These are phyloP conservation scores for Penicillium odoratum DNA, from an alignment of 495 filamentous ascomycete genomes.

Conservation along the genomic window DNA sequence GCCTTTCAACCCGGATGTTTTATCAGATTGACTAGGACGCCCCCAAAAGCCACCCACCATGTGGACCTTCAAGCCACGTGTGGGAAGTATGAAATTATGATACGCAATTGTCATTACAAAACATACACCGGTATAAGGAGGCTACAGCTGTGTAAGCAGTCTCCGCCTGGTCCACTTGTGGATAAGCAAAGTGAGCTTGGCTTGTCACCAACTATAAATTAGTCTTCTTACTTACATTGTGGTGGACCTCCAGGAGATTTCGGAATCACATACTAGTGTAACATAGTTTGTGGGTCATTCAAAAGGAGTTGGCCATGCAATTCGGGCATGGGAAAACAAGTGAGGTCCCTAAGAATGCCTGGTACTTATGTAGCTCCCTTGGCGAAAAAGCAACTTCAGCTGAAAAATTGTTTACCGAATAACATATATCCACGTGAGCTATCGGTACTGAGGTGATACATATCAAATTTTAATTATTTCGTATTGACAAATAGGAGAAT, in stretches of 20 bases:
- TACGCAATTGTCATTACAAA: not conserved
- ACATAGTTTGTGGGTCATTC: not conserved
- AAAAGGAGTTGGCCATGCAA: not conserved
- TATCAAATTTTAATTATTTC: not conserved
- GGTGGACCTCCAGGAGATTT: not conserved
- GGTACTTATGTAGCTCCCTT: not conserved
- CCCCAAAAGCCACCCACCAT: not conserved
- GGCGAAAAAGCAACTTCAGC: not conserved
- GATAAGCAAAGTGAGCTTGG: not conserved
- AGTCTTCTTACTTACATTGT: constrained; percentile 1
- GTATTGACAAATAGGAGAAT: not conserved
- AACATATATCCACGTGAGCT: not conserved
- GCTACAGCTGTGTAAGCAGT: not conserved
- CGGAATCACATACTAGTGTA: not conserved
- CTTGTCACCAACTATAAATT: not conserved
- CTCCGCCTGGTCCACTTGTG: constrained; percentile 3
- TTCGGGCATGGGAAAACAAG: not conserved
- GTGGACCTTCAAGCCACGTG: not conserved
- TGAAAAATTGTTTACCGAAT: not conserved
- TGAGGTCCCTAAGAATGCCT: not conserved
- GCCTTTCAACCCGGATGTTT: not conserved
- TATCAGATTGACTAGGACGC: not conserved
- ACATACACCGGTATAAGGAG: not conserved
- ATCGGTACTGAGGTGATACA: not conserved
- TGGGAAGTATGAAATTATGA: not conserved